Conservation (phyloP, 345 rosid genomes). For the Schrenkiella parvula region DNA sequence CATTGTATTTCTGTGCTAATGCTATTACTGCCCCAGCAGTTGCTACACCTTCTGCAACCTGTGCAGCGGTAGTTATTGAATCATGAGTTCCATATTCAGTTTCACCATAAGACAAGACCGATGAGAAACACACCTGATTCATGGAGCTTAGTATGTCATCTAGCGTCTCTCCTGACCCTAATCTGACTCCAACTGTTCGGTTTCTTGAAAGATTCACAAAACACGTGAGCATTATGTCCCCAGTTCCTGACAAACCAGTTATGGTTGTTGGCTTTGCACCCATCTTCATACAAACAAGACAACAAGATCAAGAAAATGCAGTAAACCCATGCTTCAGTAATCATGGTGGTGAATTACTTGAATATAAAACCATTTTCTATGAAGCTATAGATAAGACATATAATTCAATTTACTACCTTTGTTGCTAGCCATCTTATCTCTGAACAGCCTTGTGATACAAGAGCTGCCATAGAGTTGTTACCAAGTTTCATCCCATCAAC, state of each 20-base stretch:
- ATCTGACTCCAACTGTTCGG: conserved; percentile 81
- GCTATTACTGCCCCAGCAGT: conserved; percentile 96
- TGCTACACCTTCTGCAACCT: conserved; percentile 97
- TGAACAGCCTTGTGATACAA: conserved; percentile 91
- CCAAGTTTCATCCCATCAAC: conserved; percentile 94
- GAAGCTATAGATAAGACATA: neutral
- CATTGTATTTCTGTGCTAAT: conserved; percentile 90
- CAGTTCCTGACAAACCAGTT: conserved; percentile 90
- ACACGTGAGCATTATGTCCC: conserved; percentile 95
- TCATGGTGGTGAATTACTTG: neutral
- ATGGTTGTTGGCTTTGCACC: conserved; percentile 90
- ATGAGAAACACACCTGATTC: conserved; percentile 64
- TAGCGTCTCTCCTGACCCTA: conserved; percentile 90
- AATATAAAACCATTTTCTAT: neutral
- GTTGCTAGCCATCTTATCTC: conserved; percentile 96
- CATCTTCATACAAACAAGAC: conserved; percentile 48
- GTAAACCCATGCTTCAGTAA: neutral
- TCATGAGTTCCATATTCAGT: neutral
- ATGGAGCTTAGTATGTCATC: conserved; percentile 74
- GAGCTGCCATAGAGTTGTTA: conserved; percentile 97
- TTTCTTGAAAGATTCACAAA: conserved; percentile 93
- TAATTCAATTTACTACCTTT: conserved; percentile 49
- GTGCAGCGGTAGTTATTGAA: neutral
- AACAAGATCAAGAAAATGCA: neutral
- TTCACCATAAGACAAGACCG: neutral